phyloP scores from a whole-genome alignment of 495 filamentous ascomycete genomes.

The Aspergillus bertholletiae region DNA sequence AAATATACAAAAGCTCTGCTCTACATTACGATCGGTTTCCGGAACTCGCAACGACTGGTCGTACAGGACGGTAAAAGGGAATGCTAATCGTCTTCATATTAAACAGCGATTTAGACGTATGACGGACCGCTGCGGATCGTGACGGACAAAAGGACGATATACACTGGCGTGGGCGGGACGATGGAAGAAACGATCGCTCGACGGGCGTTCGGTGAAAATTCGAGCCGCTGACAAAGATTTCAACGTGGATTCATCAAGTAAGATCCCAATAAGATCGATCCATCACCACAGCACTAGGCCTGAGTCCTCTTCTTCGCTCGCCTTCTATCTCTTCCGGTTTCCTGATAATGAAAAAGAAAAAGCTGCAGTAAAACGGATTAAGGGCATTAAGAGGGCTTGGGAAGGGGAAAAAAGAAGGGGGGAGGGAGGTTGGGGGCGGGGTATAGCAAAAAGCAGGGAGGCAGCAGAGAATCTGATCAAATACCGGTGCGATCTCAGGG shows the following conservation, averaged over 20 bases:
- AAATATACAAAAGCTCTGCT: background rate
- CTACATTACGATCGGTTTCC: conserved; percentile 6
- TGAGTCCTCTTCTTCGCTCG: background rate
- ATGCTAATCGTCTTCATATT: conserved; percentile 33
- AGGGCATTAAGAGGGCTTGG: background rate
- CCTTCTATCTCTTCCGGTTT: background rate
- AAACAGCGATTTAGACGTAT: conserved; percentile 32
- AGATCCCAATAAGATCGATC: conserved; percentile 1
- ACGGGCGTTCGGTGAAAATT: conserved; percentile 39
- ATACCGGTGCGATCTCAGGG: background rate
- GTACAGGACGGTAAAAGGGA: conserved; percentile 25
- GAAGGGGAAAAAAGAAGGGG: background rate
- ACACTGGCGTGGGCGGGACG: conserved; percentile 26
- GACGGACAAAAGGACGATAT: conserved; percentile 33
- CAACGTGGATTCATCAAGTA: conserved; percentile 15
- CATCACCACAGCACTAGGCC: background rate
- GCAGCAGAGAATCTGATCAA: background rate
- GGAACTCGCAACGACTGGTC: conserved; percentile 22
- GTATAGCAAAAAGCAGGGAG: background rate
- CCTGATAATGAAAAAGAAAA: background rate
- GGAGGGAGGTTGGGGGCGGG: no score
- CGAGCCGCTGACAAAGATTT: conserved; percentile 41
- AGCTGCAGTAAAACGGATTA: background rate
- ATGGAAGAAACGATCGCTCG: conserved; percentile 31
- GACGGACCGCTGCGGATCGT: conserved; percentile 35